Percentiles rank a stretch among this genome's conserved stretches.
Conservation (phyloP, 306 rosid species). For the Prunus padus region DNA sequence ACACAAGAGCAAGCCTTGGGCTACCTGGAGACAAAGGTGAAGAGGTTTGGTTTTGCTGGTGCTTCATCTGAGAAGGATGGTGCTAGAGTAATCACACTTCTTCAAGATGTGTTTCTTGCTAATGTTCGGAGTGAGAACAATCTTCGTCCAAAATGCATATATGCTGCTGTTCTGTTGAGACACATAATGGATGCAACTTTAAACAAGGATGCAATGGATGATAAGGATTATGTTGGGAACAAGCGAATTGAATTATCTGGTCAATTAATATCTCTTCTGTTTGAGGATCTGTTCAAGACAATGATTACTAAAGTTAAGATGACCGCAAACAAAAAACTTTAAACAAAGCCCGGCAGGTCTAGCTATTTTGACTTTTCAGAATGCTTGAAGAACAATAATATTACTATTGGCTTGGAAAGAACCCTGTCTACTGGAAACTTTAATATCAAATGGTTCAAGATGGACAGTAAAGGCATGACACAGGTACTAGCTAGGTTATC, state of each 20-base stretch:
- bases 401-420: constrained; percentile 69
- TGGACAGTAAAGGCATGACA: constrained; percentile 89
- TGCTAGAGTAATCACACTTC: constrained; percentile 41
- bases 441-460: constrained; percentile 72
- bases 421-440: constrained; percentile 90
- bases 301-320: constrained; percentile 48
- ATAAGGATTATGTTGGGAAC: constrained; percentile 98
- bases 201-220: constrained; percentile 93
- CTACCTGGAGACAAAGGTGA: constrained; percentile 63
- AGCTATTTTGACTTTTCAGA: constrained; percentile 53
- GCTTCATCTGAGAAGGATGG: background rate
- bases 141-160: constrained; percentile 81
- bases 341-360: constrained; percentile 59
- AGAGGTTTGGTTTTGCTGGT: constrained; percentile 8
- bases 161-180: constrained; percentile 84
- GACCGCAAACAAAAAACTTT: constrained; percentile 27
- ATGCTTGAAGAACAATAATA: constrained; percentile 33
- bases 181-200: constrained; percentile 92
- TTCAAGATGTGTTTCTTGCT: constrained; percentile 76
- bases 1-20: constrained; percentile 67
- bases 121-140: constrained; percentile 59
- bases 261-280: constrained; percentile 77
- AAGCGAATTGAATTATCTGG: constrained; percentile 94
- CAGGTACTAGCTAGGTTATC: constrained; percentile 90
- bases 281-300: constrained; percentile 95